Conservation (phyloP, 176 grass and related monocot genomes). For the maize (Zea mays) region DNA sequence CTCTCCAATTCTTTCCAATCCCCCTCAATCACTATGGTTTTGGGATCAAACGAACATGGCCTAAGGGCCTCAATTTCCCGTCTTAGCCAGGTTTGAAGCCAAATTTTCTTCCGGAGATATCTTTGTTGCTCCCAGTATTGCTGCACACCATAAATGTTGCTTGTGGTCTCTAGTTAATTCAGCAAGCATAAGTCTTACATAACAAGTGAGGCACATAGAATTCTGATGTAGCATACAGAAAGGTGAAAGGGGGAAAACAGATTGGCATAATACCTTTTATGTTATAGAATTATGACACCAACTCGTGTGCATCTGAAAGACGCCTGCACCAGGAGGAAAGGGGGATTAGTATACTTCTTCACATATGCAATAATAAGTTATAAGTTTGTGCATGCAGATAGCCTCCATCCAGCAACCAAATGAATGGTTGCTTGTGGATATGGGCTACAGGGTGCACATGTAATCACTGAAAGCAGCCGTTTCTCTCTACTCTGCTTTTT, state of each 20-base stretch:
- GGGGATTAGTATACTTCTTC: not conserved
- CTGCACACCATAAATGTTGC: conserved; percentile 16
- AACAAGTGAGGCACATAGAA: not conserved
- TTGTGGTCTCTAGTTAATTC: conserved; percentile 35
- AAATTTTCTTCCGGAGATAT: conserved; percentile 46
- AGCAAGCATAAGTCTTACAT: conserved; percentile 1
- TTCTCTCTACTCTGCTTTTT: too few relatives aligned
- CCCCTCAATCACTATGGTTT: too few relatives aligned
- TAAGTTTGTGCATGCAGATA: not conserved
- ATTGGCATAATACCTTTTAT: conserved; percentile 28
- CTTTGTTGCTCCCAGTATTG: conserved; percentile 51
- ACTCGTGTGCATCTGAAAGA: conserved; percentile 42
- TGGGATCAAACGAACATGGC: too few relatives aligned
- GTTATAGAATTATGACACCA: conserved; percentile 47
- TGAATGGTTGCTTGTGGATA: not conserved
- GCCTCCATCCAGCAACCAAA: not conserved
- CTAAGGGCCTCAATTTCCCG: conserved; percentile 58
- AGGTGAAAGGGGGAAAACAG: not conserved
- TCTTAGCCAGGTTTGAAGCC: conserved; percentile 58
- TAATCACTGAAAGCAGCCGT: not conserved
- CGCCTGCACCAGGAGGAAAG: conserved; percentile 17
- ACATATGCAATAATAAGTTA: not conserved
- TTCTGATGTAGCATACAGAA: not conserved
- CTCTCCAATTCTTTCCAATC: too few relatives aligned
- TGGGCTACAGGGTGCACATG: too few relatives aligned